These are phyloP conservation scores for Heterobasidion annosum DNA, from an alignment of 1,284 basidiomycete genomes.

Conservation along the genomic window DNA sequence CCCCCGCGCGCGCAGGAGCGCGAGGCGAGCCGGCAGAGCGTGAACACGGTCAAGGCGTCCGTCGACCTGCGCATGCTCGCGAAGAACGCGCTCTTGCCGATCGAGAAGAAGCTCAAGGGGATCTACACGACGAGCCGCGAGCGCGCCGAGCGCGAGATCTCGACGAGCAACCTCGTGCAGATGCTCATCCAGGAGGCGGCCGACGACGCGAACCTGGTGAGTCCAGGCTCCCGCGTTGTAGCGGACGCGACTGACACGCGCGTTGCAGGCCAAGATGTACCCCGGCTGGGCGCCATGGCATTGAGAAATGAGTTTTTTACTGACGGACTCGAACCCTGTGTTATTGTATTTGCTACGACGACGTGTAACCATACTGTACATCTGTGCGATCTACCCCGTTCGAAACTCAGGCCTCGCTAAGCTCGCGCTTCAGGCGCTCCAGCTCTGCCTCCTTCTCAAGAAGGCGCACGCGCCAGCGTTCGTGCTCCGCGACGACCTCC, in stretches of 20 bases:
- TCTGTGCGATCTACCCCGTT: not conserved
- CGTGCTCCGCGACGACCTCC: constrained; percentile 55
- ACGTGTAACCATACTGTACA: too few relatives aligned
- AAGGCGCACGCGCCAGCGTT: constrained; percentile 47
- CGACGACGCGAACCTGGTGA: constrained; percentile 64
- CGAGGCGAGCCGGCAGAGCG: constrained; percentile 13
- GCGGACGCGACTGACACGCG: not conserved
- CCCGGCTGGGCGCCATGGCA: constrained; percentile 84
- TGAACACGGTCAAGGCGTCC: constrained; percentile 34
- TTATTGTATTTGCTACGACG: too few relatives aligned
- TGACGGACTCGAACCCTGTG: not conserved
- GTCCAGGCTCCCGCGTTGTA: constrained; percentile 13
- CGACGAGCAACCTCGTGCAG: constrained; percentile 84
- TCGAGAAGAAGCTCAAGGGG: constrained; percentile 80
- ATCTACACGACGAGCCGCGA: constrained; percentile 51
- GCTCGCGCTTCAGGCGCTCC: constrained; percentile 46
- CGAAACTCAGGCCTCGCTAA: constrained; percentile 18
- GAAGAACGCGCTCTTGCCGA: constrained; percentile 67
- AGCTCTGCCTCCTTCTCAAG: constrained; percentile 72
- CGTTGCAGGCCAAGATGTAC: constrained; percentile 63
- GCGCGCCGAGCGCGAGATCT: constrained; percentile 53
- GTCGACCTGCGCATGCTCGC: constrained; percentile 58
- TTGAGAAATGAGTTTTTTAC: too few relatives aligned
- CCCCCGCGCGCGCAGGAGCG: constrained; percentile 17
- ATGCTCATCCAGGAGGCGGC: constrained; percentile 84